Evolutionary conservation across 148 eudicot species (phyloP).

Genomic region (Chenopodium formosanum): DNA sequence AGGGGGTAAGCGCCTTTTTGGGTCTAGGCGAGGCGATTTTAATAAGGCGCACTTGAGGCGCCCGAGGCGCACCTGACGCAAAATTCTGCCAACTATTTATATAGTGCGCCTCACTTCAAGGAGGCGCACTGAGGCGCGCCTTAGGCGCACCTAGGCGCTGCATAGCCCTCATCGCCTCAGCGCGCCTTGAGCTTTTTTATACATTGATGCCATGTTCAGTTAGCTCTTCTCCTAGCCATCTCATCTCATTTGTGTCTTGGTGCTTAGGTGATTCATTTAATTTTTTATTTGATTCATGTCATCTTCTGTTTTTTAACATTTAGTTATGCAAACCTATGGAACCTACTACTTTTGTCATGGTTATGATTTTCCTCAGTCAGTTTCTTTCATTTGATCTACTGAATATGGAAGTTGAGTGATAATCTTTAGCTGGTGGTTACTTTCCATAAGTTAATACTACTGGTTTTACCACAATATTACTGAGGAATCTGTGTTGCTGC

Average conservation of each 20-base stretch:
- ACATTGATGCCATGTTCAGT: too few species aligned
- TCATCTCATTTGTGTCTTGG: neutral
- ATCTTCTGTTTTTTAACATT: neutral
- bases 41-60: too few species aligned
- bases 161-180: too few species aligned
- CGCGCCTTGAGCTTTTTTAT: too few species aligned
- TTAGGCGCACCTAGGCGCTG: too few species aligned
- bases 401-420: neutral
- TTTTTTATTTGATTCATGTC: too few species aligned
- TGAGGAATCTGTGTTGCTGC: slow-evolving; percentile 34
- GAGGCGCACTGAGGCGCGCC: too few species aligned
- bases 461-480: neutral
- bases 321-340: neutral
- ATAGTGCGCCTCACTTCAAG: too few species aligned
- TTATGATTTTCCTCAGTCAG: neutral
- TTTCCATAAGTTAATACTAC: neutral
- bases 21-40: too few species aligned
- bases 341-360: neutral
- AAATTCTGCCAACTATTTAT: too few species aligned
- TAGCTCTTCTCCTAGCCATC: neutral
- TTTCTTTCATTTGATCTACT: neutral
- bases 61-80: too few species aligned
- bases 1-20: too few species aligned
- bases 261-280: neutral
- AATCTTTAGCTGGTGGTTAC: neutral